Evolutionary conservation across 305 asterid species (phyloP).

Genomic region (Striga hermonthica): DNA sequence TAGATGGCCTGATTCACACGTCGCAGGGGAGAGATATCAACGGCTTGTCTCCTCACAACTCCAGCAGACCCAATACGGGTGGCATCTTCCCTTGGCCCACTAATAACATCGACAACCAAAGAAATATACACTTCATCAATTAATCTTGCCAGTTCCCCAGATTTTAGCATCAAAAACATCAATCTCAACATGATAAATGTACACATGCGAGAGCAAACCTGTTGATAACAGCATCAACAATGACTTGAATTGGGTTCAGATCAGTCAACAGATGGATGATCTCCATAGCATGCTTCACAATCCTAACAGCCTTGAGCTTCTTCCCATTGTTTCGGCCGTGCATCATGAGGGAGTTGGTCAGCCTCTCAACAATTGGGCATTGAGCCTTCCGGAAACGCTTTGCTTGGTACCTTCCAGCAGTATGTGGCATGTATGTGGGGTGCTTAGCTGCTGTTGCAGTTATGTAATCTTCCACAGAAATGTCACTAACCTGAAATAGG

Average conservation of each 20-base stretch:
- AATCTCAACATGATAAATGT: background rate
- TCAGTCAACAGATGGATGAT: slow-evolving; percentile 79
- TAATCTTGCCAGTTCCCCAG: background rate
- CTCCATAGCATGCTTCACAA: slow-evolving; percentile 83
- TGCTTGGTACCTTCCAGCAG: slow-evolving; percentile 85
- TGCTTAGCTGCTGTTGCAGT: slow-evolving; percentile 74
- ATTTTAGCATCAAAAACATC: background rate
- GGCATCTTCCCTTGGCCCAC: slow-evolving; percentile 92
- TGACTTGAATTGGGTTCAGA: slow-evolving; percentile 67
- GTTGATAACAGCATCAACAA: slow-evolving; percentile 82
- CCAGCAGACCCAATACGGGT: slow-evolving; percentile 89
- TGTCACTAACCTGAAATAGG: slow-evolving; percentile 44
- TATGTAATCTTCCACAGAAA: slow-evolving; percentile 81
- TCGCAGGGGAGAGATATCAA: slow-evolving; percentile 83
- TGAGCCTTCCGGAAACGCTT: slow-evolving; percentile 84
- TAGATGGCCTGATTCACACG: slow-evolving; percentile 87
- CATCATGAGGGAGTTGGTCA: slow-evolving; percentile 88
- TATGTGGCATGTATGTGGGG: slow-evolving; percentile 67
- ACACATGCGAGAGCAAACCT: slow-evolving; percentile 38
- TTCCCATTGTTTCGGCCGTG: slow-evolving; percentile 84
- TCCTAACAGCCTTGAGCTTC: slow-evolving; percentile 87
- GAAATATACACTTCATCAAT: background rate
- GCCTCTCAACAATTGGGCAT: slow-evolving; percentile 81
- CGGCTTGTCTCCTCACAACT: slow-evolving; percentile 81
- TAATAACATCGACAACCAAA: slow-evolving; percentile 22